Evolutionary conservation across 805 yeast species (phyloP).

Genomic region (Maudiozyma barnettii): DNA sequence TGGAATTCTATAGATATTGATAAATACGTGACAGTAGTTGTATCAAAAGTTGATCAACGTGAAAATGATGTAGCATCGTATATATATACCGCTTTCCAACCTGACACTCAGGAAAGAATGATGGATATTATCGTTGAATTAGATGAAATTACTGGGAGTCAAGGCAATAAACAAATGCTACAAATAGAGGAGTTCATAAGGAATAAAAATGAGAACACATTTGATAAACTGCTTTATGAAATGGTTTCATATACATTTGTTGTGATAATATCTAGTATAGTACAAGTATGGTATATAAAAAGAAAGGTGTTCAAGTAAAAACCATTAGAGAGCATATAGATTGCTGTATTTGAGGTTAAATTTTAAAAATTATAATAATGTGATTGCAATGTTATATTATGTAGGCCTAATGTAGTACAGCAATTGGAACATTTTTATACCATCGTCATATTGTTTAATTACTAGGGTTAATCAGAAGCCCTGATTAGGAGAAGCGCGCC

Average conservation of each 20-base stretch:
- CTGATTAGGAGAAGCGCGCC: neutral
- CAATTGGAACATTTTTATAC: too few species aligned
- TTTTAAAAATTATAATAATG: too few species aligned
- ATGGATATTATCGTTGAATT: too few species aligned
- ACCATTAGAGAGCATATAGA: too few species aligned
- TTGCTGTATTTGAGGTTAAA: too few species aligned
- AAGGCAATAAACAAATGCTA: neutral
- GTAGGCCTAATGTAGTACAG: too few species aligned
- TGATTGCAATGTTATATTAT: too few species aligned
- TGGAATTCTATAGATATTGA: conserved; percentile 26
- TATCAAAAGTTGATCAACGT: conserved; percentile 6
- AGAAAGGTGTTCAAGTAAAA: neutral
- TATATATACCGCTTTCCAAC: too few species aligned
- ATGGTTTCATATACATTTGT: conserved; percentile 4
- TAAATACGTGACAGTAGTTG: conserved; percentile 14
- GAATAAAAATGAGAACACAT: conserved; percentile 7
- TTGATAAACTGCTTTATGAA: conserved; percentile 8
- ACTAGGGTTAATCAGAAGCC: neutral
- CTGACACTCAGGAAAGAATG: too few species aligned
- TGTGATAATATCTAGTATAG: conserved; percentile 1
- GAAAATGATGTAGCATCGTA: neutral
- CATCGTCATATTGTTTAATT: too few species aligned
- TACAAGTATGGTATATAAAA: conserved; percentile 1
- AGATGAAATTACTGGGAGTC: neutral
- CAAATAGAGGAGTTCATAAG: conserved; percentile 1